Percentiles rank a stretch among this genome's conserved stretches.
These are phyloP conservation scores for Scutellaria baicalensis DNA, from an alignment of 257 asterid genomes.

Conservation along the genomic window DNA sequence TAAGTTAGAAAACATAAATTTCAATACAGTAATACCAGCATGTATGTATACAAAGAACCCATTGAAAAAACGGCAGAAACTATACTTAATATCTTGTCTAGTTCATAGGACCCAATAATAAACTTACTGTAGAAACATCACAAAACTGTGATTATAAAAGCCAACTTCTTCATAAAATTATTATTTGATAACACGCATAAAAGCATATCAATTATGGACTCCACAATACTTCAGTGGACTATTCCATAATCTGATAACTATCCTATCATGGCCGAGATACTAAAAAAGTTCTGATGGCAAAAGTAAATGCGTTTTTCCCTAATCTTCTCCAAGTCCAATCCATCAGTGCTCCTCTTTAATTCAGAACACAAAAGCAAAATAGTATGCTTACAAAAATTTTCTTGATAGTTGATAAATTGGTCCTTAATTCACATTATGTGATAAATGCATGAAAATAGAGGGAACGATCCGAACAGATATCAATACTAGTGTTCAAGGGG, in stretches of 20 bases:
- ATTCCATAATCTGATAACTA: not conserved
- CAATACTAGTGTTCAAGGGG: too few species aligned
- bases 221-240: too few species aligned
- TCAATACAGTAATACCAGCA: not conserved
- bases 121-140: too few species aligned
- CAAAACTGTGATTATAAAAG: too few species aligned
- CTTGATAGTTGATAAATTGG: not conserved
- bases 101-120: not conserved
- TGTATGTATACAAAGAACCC: not conserved
- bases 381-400: not conserved
- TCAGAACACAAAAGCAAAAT: not conserved
- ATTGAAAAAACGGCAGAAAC: not conserved
- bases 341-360: too few species aligned
- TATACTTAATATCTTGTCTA: not conserved
- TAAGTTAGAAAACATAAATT: slow-evolving; percentile 15
- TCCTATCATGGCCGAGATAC: not conserved
- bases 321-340: not conserved
- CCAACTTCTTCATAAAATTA: too few species aligned
- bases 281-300: too few species aligned
- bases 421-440: not conserved
- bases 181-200: too few species aligned
- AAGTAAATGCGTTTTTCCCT: not conserved
- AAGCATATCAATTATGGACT: too few species aligned
- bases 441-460: not conserved
- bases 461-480: too few species aligned